Evolutionary conservation across 2,329 filamentous ascomycete genomes (phyloP), one percentile per base, ranked within the genome.

Genomic region (Talaromyces sp.): DNA sequence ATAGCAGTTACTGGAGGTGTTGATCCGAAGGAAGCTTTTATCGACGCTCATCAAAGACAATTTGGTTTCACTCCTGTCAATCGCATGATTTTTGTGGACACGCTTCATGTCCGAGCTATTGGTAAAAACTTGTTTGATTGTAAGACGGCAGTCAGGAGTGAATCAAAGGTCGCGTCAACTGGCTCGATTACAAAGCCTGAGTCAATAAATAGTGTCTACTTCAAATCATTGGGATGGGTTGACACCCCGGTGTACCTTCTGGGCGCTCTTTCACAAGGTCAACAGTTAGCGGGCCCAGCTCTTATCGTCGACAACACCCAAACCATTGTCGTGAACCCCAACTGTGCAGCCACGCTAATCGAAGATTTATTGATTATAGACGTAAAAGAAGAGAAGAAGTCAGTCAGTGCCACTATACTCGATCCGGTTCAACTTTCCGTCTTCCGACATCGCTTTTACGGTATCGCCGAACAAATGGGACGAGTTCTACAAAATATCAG

Each of bases 281-380:
- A 61, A 7, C 54, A 65, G 0, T 66, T 79, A 27, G 39, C 47
- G 2, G 78, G 77, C 0, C 78, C 78, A 0, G 76, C 77, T 0
- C 62, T 73, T 76, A 86, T 97, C 68, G 92, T 93, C 2, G 93
- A 80, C 63, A 72, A 79, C 39, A 81, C 79, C 0, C 94, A 97
- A 78, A 98, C 94, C 0, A 95, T 98, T 68, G 91, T 97, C 0
- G 88, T 97, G 3, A 91, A 91, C 0, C 94, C 93, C 0, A 86
- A 86, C 33, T 87, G 92, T 2, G 86, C 87, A 19, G 93, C 93
- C 0, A 79, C 93, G 5, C 19, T 10, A 11, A 1, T 15, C 45
- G 15, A 25, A 25, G 83, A 96, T 37, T 88, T 96, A n/a, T 85
- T 92, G 68, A 85, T 98, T 5, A 93, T 97, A 73, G 92, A 97